Evolutionary conservation across 1,139 yeast species (phyloP).

Genomic region (Debaryomyces sp.): DNA sequence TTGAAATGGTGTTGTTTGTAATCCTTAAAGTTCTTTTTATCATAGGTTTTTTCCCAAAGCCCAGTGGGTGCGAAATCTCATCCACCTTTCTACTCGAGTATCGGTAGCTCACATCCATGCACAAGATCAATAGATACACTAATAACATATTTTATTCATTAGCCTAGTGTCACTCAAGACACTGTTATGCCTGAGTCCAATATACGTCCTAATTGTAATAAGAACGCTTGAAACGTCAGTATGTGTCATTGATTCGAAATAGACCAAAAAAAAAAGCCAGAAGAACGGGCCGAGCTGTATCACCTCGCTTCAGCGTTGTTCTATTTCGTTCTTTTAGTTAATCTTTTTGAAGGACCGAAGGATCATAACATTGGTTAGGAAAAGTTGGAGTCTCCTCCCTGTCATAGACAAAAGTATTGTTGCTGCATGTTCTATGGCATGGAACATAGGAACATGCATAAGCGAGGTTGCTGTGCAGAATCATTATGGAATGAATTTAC

Average conservation of each 20-base stretch:
- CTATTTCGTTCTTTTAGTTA: not conserved
- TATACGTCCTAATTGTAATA: not conserved
- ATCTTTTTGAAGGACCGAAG: not conserved
- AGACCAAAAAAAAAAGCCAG: not conserved
- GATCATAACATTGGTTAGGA: too few relatives aligned
- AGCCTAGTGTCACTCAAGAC: not conserved
- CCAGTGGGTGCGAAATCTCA: too few relatives aligned
- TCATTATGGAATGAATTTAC: too few relatives aligned
- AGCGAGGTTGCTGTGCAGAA: too few relatives aligned
- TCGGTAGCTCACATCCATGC: too few relatives aligned
- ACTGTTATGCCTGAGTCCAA: not conserved
- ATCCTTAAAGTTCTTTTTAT: not conserved
- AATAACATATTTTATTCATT: not conserved
- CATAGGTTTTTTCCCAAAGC: too few relatives aligned
- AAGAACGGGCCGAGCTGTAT: too few relatives aligned
- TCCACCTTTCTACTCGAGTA: too few relatives aligned
- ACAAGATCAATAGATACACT: not conserved
- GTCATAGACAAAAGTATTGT: too few relatives aligned
- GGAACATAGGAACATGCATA: too few relatives aligned
- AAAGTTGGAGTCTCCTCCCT: not conserved
- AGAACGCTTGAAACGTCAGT: not conserved
- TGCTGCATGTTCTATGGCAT: too few relatives aligned
- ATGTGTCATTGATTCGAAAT: not conserved
- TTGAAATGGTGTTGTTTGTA: not conserved
- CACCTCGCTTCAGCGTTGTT: too few relatives aligned